A percentile compares a stretch with the other conserved stretches of the same genome.
phyloP scores from a whole-genome alignment of 805 yeast genomes.

The Ogataea sp. region DNA sequence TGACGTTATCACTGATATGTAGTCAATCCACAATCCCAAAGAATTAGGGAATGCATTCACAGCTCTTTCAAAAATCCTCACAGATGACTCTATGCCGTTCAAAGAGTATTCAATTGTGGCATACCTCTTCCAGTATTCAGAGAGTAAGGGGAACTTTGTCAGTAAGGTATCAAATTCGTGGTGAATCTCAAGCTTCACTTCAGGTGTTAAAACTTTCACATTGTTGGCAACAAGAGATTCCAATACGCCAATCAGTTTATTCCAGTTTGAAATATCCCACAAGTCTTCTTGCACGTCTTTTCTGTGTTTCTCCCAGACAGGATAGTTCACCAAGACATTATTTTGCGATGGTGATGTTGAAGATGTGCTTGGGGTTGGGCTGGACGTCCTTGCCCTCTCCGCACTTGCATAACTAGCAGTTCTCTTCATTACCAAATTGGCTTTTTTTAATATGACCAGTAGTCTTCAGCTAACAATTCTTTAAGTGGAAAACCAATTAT shows the following conservation, averaged over 20 bases:
- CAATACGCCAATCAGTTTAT: conserved; percentile 14
- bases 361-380: too few relatives aligned
- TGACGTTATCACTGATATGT: conserved; percentile 42
- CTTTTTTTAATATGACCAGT: too few relatives aligned
- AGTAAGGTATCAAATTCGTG: conserved; percentile 34
- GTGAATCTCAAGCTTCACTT: conserved; percentile 11
- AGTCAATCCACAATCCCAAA: conserved; percentile 64
- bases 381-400: too few relatives aligned
- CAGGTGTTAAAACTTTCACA: conserved; percentile 7
- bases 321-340: conserved; percentile 15
- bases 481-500: too few relatives aligned
- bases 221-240: conserved; percentile 17
- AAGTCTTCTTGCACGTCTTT: conserved; percentile 15
- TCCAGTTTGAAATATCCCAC: conserved; percentile 17
- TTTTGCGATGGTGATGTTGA: too few relatives aligned
- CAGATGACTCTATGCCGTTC: conserved; percentile 44
- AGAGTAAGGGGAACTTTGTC: conserved; percentile 47
- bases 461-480: too few relatives aligned
- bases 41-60: conserved; percentile 47
- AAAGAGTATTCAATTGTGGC: conserved; percentile 47
- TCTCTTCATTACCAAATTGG: too few relatives aligned
- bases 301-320: conserved; percentile 19
- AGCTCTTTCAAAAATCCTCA: conserved; percentile 34
- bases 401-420: too few relatives aligned
- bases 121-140: conserved; percentile 59